Base-by-base conservation (phyloP, 495 filamentous ascomycete genomes). In the Neurospora sp. region DNA sequence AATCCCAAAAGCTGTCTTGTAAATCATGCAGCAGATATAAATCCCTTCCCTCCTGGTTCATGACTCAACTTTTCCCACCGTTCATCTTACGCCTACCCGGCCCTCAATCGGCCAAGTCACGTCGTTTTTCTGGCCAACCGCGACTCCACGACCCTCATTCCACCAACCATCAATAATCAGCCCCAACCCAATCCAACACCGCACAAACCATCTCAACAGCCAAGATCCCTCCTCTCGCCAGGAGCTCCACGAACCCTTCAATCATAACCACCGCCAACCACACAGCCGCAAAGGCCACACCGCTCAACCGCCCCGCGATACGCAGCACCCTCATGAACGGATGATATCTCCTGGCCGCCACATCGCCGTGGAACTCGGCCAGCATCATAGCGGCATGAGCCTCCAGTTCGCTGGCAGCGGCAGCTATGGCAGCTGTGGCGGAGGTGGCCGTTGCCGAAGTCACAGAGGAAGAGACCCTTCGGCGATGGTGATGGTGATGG, bases 131-230 rank as follows among this genome's bases (percentile, higher is more conserved):
- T 5, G 27, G 12, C 14, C 3, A 35, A 35, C 27, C 27, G 12
- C 54, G 27, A 60, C 20, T 54, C 11, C 46, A 12, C 10, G 23
- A 62, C 10, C 9, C 10, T 31, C 20, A 31, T 31, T 9, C 27
- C 54, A 62, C 27, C 11, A 0, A 14, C 14, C 14, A 39, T 76
- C 49, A 82, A 75, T 80, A 81, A 49, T 78, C 80, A 6, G 79
- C 79, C 23, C 80, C 80, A 5, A 80, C 76, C 80, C 80, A 82
- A 62, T 82, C 80, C 72, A 81, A 49, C 20, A 80, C 71, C 5
- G 74, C 79, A 72, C 78, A 82, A 4, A 81, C 70, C 39, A 77
- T 72, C 72, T 80, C 79, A 0, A 81, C 76, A 3, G 75, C 80
- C n/a, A 75, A 60, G 40, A 80, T 70, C 6, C 72, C 77, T 11